Percentiles rank a stretch among this genome's conserved stretches.
Evolutionary conservation across 192 early-diverging fungal species (phyloP).

Genomic region (Coemansia sp.): DNA sequence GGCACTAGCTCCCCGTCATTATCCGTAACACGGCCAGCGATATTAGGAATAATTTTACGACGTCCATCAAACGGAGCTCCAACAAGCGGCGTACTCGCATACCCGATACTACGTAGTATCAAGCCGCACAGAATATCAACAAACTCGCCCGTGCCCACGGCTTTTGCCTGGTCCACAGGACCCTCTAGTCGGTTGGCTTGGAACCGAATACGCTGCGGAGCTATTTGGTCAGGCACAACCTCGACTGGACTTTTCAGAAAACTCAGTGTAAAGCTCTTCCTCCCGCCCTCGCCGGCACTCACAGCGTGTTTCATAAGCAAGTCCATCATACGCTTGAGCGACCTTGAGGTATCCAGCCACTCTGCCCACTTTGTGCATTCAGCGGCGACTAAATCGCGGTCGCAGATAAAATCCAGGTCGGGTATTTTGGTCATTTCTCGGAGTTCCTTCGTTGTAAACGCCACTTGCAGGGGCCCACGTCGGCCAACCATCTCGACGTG

Average conservation of each 20-base stretch:
- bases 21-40: slow-evolving; percentile 71
- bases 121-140: slow-evolving; percentile 68
- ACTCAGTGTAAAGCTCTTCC: slow-evolving; percentile 65
- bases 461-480: slow-evolving; percentile 90
- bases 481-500: slow-evolving; percentile 88
- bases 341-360: slow-evolving; percentile 59
- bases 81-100: slow-evolving; percentile 70
- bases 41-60: slow-evolving; percentile 77
- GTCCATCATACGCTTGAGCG: slow-evolving; percentile 84
- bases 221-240: slow-evolving; percentile 36
- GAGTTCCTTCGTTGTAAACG: slow-evolving; percentile 96
- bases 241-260: slow-evolving; percentile 76
- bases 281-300: background rate
- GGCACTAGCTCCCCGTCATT: slow-evolving; percentile 52
- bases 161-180: slow-evolving; percentile 52
- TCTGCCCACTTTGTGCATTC: slow-evolving; percentile 57
- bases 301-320: slow-evolving; percentile 68
- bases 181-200: slow-evolving; percentile 76
- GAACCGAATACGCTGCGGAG: slow-evolving; percentile 46
- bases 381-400: slow-evolving; percentile 60
- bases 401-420: slow-evolving; percentile 63
- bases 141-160: slow-evolving; percentile 65
- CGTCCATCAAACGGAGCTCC: slow-evolving; percentile 77
- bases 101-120: slow-evolving; percentile 86
- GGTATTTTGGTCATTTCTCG: slow-evolving; percentile 89